Base-by-base conservation (phyloP, 306 rosid genomes). In the Glycyrrhiza uralensis region DNA sequence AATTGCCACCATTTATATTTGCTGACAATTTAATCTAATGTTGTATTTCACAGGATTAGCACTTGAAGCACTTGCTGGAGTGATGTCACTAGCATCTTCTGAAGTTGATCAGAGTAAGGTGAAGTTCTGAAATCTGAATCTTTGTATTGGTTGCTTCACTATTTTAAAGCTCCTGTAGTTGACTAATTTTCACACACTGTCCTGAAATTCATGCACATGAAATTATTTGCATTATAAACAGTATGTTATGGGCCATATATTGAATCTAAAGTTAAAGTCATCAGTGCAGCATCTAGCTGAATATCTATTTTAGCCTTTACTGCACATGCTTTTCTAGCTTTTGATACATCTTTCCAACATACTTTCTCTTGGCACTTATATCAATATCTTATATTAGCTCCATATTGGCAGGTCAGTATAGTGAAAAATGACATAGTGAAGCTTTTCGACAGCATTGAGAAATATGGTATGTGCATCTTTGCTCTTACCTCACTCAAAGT, bases 371-470 rank as follows among this genome's bases (percentile, higher is more conserved):
- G 28, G 49, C 26, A 64, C 26, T 76, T 69, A 28, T 45, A 35
- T 69, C 19, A 24, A 41, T 67, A 70, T 74, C 80, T 86, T 52
- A 81, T 67, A 18, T 28, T 59, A 55, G 62, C 54, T 69, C 69
- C 55, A 36, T 57, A 36, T 74, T 83, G 44, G 77, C 96, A 95
- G 99, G 83, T 90, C 75, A 87, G 78, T 49, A 84, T 71, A 36
- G 85, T 95, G 70, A 92, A 90, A 76, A 92, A 73, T 72, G 99
- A 92, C 73, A 78, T 92, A 72, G 56, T 82, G 81, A 95, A 95
- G 86, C 99, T 95, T 77, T 95, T 95, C 70, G 99, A 92, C 86
- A 88, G 90, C 77, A 78, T 92, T 73, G 96, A 92, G 87, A 92
- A 88, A 81, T 92, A 95, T 87, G 97, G 99, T 95, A 87, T n/a